phyloP scores from a whole-genome alignment of 768 basidiomycete species.

The Termitomyces sp. region DNA sequence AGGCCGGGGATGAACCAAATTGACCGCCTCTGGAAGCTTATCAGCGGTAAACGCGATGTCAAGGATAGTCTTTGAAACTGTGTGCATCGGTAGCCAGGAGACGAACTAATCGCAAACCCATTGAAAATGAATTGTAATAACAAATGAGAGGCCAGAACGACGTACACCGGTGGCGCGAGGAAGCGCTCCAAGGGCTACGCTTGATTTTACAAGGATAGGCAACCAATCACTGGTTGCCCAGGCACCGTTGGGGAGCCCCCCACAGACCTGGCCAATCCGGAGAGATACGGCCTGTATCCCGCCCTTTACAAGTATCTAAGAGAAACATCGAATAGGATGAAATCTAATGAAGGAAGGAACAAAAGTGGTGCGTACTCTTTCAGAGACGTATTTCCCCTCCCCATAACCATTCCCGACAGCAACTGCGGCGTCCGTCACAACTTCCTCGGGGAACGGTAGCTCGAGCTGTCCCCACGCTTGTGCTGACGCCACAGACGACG shows the following conservation, averaged over 20 bases:
- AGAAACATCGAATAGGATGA: background rate
- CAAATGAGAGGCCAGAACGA: background rate
- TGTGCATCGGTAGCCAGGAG: slow-evolving; percentile 39
- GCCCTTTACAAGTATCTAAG: slow-evolving; percentile 33
- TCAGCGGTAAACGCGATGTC: slow-evolving; percentile 22
- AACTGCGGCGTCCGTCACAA: slow-evolving; percentile 23
- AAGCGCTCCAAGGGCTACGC: slow-evolving; percentile 22
- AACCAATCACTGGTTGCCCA: slow-evolving; percentile 46
- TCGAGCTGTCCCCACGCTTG: slow-evolving; percentile 23
- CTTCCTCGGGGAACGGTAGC: slow-evolving; percentile 31
- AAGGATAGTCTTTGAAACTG: slow-evolving; percentile 18
- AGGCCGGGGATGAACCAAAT: slow-evolving; percentile 36
- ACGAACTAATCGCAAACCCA: slow-evolving; percentile 20
- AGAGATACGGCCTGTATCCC: slow-evolving; percentile 30
- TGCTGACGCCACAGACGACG: slow-evolving; percentile 33
- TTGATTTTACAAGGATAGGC: slow-evolving; percentile 34
- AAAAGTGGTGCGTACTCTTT: slow-evolving; percentile 22
- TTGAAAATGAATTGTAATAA: background rate
- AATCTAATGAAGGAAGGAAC: background rate
- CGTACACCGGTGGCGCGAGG: slow-evolving; percentile 29
- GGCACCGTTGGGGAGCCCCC: slow-evolving; percentile 31
- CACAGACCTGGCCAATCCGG: slow-evolving; percentile 42
- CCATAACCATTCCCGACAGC: slow-evolving; percentile 39
- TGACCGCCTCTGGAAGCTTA: slow-evolving; percentile 20
- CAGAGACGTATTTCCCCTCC: slow-evolving; percentile 40